Base-by-base conservation (phyloP, 2,329 filamentous ascomycete genomes). In the Beauveria pseudobassiana region DNA sequence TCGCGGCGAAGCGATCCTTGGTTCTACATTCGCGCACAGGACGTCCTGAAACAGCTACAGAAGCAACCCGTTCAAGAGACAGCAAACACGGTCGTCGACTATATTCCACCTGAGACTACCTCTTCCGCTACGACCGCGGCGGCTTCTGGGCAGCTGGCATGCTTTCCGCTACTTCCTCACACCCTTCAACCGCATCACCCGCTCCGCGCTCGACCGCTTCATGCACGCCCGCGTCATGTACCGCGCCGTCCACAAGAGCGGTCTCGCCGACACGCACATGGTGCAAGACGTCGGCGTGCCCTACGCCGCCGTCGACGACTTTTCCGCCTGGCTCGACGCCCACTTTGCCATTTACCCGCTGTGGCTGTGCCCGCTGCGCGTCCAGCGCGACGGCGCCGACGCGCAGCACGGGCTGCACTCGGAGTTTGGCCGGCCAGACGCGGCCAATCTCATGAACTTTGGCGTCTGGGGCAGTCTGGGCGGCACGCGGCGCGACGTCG, bases 1-100 rank as follows among this genome's bases (percentile, higher is more conserved):
- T 82, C 80, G n/a, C 76, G 81, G 12, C 75, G 81, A 0, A 72
- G 71, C 4, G 88, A 92, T 65, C 84, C 86, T 0, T 92, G 88
- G 89, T 90, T 90, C 69, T 91, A 90, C 63, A 75, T 91, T 3
- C 87, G 89, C 65, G 87, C 82, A 1, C 73, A 83, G 65, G 72
- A 78, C n/a, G 69, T 72, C 43, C 66, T 71, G 63, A 72, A 71
- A 62, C 63, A 65, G 50, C 64, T 76, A 12, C 58, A 61, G 42
- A 54, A 54, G 42, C 26, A 30, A 20, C 2, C 43, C 1, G 14
- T 20, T 0, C 2, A 64, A 65, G 61, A 49, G 66, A 42, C 67
- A 18, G 30, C 56, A 22, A 56, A 52, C 34, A 63, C 67, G 12
- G 70, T 63, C 5, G 67, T 64, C 2, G 83, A 88, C 62, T 82